Percentiles rank a stretch among this genome's conserved stretches.
Conservation (phyloP, 306 rosid species). For the Rosa lucieae region DNA sequence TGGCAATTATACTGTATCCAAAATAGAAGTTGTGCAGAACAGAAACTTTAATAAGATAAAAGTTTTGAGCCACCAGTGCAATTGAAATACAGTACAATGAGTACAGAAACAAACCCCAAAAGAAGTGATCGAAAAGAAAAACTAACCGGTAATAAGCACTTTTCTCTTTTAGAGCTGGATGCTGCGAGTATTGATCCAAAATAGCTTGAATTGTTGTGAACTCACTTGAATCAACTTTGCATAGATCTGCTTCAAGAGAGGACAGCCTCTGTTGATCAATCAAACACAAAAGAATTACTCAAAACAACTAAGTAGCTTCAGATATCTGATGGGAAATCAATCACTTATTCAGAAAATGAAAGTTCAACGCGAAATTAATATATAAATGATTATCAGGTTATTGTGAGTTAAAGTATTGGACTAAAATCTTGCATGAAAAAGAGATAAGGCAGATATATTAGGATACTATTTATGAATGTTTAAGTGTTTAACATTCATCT, state of each 20-base stretch:
- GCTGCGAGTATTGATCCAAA: constrained; percentile 55
- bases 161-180: constrained; percentile 51
- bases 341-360: neutral
- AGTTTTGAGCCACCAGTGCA: neutral
- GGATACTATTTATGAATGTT: neutral
- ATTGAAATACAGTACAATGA: neutral
- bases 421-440: neutral
- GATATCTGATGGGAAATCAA: constrained; percentile 3
- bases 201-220: constrained; percentile 47
- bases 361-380: neutral
- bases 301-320: constrained; percentile 5
- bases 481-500: neutral
- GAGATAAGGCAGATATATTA: neutral
- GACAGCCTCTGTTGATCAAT: constrained; percentile 54
- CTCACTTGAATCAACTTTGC: constrained; percentile 56
- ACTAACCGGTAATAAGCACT: constrained; percentile 72
- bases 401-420: neutral
- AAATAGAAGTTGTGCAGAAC: neutral
- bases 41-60: neutral
- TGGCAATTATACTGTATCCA: neutral
- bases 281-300: constrained; percentile 20
- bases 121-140: neutral
- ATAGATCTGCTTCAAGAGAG: constrained; percentile 69
- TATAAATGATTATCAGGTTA: neutral
- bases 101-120: neutral